A percentile compares a stretch with the other conserved stretches of the same genome.
These are phyloP conservation scores for Cystobasidium ongulense DNA, from an alignment of 768 basidiomycete genomes.

Conservation along the genomic window DNA sequence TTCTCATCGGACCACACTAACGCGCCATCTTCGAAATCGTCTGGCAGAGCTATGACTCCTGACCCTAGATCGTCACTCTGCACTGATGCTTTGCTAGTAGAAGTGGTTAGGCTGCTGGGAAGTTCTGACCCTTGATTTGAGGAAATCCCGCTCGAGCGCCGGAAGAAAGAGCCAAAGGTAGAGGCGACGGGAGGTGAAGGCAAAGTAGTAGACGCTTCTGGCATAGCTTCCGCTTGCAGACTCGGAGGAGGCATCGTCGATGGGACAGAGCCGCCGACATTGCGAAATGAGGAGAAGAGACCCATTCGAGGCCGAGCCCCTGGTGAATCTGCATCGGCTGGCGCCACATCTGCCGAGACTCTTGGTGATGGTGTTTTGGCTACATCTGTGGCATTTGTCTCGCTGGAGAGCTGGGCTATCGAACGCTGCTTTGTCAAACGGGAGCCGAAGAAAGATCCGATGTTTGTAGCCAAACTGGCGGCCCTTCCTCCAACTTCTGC, in stretches of 20 bases:
- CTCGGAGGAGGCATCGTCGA: neutral
- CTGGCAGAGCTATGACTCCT: neutral
- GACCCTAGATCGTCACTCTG: neutral
- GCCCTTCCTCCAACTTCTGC: slow-evolving; percentile 20
- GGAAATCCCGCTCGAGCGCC: neutral
- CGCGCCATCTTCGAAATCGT: neutral
- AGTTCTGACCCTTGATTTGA: neutral
- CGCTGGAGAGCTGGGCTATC: neutral
- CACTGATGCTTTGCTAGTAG: neutral
- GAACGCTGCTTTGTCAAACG: slow-evolving; percentile 9
- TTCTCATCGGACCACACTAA: neutral
- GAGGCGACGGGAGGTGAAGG: neutral
- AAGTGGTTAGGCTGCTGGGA: neutral
- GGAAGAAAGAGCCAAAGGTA: neutral
- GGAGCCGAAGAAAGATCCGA: slow-evolving; percentile 31
- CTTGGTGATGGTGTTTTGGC: neutral
- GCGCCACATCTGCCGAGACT: neutral
- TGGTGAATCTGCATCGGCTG: neutral
- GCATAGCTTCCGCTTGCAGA: neutral
- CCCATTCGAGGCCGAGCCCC: neutral
- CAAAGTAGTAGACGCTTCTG: neutral
- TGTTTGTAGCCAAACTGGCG: slow-evolving; percentile 16
- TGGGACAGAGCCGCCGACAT: neutral
- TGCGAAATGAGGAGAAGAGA: neutral
- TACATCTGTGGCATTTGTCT: neutral